A percentile compares a stretch with the other conserved stretches of the same genome.
These are phyloP conservation scores for Suillus plorans DNA, from an alignment of 768 basidiomycete species.

Conservation along the genomic window DNA sequence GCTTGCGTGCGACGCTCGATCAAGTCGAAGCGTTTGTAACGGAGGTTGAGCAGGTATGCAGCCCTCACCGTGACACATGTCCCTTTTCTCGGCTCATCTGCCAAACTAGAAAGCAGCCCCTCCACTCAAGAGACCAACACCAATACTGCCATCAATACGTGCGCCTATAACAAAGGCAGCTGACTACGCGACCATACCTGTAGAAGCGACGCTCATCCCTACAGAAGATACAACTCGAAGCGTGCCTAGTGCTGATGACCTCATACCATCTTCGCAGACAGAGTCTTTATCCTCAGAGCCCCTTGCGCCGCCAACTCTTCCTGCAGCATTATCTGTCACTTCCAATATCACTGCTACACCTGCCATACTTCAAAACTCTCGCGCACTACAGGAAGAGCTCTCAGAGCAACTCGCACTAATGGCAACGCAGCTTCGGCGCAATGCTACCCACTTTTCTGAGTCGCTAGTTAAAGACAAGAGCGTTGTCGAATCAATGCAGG, in stretches of 20 bases:
- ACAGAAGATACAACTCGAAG: conserved; percentile 19
- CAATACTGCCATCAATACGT: conserved; percentile 56
- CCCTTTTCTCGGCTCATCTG: not conserved
- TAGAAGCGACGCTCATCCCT: conserved; percentile 24
- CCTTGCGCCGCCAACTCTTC: conserved; percentile 17
- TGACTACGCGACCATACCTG: conserved; percentile 2
- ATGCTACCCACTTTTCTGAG: conserved; percentile 75
- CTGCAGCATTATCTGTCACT: conserved; percentile 29
- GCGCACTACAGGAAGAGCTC: conserved; percentile 69
- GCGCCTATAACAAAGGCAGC: conserved; percentile 31
- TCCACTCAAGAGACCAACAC: conserved; percentile 37
- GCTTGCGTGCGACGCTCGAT: conserved; percentile 51
- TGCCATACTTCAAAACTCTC: conserved; percentile 54
- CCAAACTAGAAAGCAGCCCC: conserved; percentile 42
- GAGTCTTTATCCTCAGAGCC: conserved; percentile 3
- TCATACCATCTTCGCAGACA: conserved; percentile 41
- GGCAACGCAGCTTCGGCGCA: conserved; percentile 85
- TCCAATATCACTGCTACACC: conserved; percentile 35
- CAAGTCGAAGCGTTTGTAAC: conserved; percentile 52
- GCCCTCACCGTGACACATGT: not conserved
- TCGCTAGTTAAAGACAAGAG: conserved; percentile 73
- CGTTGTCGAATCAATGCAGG: conserved; percentile 63
- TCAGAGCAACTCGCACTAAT: conserved; percentile 75
- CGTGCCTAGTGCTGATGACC: conserved; percentile 23
- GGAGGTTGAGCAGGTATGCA: conserved; percentile 51